These are phyloP conservation scores for Decorospora gaudefroyi DNA, from an alignment of 2,329 filamentous ascomycete genomes.

Conservation along the genomic window DNA sequence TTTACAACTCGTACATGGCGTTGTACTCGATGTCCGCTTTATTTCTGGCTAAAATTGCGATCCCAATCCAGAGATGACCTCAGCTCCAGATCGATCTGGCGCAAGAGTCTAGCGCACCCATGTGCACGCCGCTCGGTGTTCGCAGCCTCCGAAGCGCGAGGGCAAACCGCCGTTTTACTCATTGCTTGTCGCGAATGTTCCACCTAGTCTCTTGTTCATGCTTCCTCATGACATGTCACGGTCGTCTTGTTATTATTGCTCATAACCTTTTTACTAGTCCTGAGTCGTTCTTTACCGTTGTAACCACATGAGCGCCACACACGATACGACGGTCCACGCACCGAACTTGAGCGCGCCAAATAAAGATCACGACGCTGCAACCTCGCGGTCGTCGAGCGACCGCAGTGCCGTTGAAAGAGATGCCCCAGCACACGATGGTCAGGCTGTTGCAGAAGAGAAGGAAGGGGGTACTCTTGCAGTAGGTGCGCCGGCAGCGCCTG, in stretches of 20 bases:
- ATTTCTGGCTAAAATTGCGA: neutral
- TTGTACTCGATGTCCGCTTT: too few species aligned
- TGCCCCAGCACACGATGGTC: slow-evolving; percentile 2
- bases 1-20: too few species aligned
- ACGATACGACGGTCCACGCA: slow-evolving; percentile 7
- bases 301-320: slow-evolving; percentile 14
- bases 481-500: slow-evolving; percentile 18
- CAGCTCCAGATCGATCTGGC: slow-evolving; percentile 20
- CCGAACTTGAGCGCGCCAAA: slow-evolving; percentile 8
- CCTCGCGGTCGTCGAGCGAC: slow-evolving; percentile 25
- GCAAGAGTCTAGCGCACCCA: slow-evolving; percentile 5
- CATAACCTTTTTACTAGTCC: neutral
- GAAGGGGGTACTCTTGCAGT: slow-evolving; percentile 8
- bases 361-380: slow-evolving; percentile 18
- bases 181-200: slow-evolving; percentile 2
- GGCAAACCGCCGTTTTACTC: slow-evolving; percentile 1
- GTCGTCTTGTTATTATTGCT: neutral
- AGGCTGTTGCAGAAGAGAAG: slow-evolving; percentile 7
- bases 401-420: slow-evolving; percentile 19
- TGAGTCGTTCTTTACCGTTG: neutral
- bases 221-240: slow-evolving; percentile 7
- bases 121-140: slow-evolving; percentile 17
- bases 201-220: neutral
- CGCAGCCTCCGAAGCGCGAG: neutral
- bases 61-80: neutral